A percentile compares a stretch with the other conserved stretches of the same genome.
Evolutionary conservation across 192 early-diverging fungal species (phyloP).

Genomic region (Backusella psychrophila): DNA sequence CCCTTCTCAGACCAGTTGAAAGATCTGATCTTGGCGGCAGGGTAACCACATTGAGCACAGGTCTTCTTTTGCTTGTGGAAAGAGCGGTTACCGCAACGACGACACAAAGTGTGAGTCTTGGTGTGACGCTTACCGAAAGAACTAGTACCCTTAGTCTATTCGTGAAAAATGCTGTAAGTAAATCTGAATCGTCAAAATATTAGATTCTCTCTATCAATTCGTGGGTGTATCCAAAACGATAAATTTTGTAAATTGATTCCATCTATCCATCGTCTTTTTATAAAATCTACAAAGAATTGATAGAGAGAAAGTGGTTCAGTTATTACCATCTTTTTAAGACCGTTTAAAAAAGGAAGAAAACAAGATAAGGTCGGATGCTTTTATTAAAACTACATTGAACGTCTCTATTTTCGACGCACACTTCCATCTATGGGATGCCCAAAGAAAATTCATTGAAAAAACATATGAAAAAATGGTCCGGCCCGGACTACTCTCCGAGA

Average conservation of each 20-base stretch:
- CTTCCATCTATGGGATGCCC: not conserved
- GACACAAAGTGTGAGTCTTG: constrained; percentile 99
- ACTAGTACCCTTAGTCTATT: constrained; percentile 95
- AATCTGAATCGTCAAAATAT: not conserved
- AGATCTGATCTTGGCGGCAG: constrained; percentile 94
- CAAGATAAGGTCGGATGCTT: not conserved
- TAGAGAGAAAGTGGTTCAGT: not conserved
- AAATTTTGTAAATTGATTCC: not conserved
- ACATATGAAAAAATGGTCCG: not conserved
- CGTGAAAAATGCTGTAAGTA: not conserved
- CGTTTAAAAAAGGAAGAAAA: constrained; percentile 19
- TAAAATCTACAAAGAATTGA: not conserved
- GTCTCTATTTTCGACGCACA: not conserved
- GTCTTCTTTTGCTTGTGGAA: constrained; percentile 99
- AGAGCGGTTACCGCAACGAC: constrained; percentile 93
- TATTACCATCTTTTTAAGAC: constrained; percentile 17
- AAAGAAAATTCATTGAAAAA: not conserved
- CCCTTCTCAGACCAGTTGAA: constrained; percentile 98
- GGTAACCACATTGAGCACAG: constrained; percentile 98
- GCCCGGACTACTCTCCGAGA: not conserved
- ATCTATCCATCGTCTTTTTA: not conserved
- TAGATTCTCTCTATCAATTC: not conserved
- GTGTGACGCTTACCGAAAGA: constrained; percentile 99
- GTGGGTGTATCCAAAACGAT: not conserved
- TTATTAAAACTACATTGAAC: constrained; percentile 5